A percentile compares a stretch with the other conserved stretches of the same genome.
Evolutionary conservation across 805 yeast genomes (phyloP).

Genomic region (Sugiyamaella marilandica): DNA sequence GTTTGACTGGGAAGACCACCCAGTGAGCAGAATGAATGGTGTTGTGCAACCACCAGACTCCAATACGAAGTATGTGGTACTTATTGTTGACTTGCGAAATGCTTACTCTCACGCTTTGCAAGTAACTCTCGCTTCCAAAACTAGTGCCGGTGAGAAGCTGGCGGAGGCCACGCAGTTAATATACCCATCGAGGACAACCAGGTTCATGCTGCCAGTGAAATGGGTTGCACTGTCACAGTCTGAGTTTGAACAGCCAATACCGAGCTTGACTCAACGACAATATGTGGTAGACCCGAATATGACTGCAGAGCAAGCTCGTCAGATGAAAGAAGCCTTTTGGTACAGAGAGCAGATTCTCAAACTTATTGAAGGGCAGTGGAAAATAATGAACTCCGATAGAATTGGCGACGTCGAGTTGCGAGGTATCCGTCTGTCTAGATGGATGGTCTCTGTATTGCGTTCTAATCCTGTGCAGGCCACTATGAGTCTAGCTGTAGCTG

Average conservation of each 20-base stretch:
- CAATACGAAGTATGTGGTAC: slow-evolving; percentile 47
- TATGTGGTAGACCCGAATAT: slow-evolving; percentile 47
- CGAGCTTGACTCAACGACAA: slow-evolving; percentile 67
- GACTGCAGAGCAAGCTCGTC: slow-evolving; percentile 51
- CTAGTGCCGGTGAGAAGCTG: slow-evolving; percentile 3
- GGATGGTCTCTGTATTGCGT: slow-evolving; percentile 52
- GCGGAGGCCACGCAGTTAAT: slow-evolving; percentile 27
- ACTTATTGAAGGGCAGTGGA: slow-evolving; percentile 65
- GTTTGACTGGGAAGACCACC: slow-evolving; percentile 9
- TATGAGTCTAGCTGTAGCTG: slow-evolving; percentile 29
- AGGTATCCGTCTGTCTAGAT: slow-evolving; percentile 54
- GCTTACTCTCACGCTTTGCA: slow-evolving; percentile 58
- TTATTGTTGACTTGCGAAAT: slow-evolving; percentile 74
- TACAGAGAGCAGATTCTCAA: slow-evolving; percentile 60
- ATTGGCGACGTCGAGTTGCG: slow-evolving; percentile 63
- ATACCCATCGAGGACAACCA: slow-evolving; percentile 43
- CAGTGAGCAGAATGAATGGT: slow-evolving; percentile 29
- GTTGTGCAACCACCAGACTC: slow-evolving; percentile 3
- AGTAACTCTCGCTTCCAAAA: slow-evolving; percentile 27
- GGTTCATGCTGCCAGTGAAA: slow-evolving; percentile 68
- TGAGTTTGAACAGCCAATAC: slow-evolving; percentile 51
- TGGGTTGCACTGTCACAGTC: slow-evolving; percentile 44
- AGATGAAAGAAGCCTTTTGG: slow-evolving; percentile 73
- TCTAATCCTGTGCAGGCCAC: slow-evolving; percentile 28
- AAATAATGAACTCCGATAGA: slow-evolving; percentile 27